These are phyloP conservation scores for Candida silvatica DNA, from an alignment of 805 yeast genomes.

Conservation along the genomic window DNA sequence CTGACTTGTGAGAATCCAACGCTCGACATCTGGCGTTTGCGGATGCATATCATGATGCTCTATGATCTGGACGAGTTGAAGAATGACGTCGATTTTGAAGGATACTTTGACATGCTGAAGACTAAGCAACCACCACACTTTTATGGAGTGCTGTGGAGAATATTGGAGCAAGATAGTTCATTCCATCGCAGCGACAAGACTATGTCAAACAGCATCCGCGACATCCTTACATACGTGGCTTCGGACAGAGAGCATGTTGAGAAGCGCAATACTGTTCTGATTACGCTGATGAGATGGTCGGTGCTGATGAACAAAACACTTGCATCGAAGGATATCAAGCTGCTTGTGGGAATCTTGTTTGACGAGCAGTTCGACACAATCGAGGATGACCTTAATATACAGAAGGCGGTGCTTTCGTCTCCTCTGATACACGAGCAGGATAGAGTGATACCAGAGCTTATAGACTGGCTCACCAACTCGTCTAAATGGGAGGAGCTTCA, in stretches of 20 bases:
- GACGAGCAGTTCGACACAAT: conserved; percentile 11
- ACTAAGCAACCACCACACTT: conserved; percentile 8
- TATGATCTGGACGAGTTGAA: conserved; percentile 28
- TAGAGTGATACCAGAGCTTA: too few species aligned
- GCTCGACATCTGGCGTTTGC: conserved; percentile 34
- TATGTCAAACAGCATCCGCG: too few species aligned
- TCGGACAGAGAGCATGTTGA: too few species aligned
- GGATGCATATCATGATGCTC: conserved; percentile 38
- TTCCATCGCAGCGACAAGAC: too few species aligned
- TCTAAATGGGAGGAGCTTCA: too few species aligned
- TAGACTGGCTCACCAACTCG: too few species aligned
- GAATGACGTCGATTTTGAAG: neutral
- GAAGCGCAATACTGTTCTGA: too few species aligned
- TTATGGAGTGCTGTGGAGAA: conserved; percentile 30
- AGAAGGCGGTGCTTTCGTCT: too few species aligned
- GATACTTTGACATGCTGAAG: conserved; percentile 1
- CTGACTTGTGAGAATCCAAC: conserved; percentile 6
- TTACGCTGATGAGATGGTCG: conserved; percentile 45
- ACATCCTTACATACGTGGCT: too few species aligned
- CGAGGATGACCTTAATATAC: too few species aligned
- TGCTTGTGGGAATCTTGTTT: conserved; percentile 24
- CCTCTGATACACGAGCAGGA: too few species aligned
- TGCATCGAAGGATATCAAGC: conserved; percentile 18
- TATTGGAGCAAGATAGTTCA: conserved; percentile 30
- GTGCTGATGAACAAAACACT: conserved; percentile 34